phyloP scores from a whole-genome alignment of 2,329 filamentous ascomycete genomes.

The Scytalidium lignicola region DNA sequence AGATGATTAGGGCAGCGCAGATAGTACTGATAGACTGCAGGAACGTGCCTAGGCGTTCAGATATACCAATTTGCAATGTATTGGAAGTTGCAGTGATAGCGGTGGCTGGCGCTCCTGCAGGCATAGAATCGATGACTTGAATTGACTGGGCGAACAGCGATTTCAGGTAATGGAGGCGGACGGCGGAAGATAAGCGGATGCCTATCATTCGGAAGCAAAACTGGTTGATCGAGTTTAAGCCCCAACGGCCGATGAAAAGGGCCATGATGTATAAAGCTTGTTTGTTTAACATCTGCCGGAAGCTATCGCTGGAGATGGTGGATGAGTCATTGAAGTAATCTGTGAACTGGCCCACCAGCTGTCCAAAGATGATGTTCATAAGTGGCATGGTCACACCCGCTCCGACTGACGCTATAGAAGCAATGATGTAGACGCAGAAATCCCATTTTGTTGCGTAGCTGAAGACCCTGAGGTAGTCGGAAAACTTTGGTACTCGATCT shows the following conservation, averaged over 20 bases:
- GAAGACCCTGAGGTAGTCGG: slow-evolving; percentile 32
- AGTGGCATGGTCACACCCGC: slow-evolving; percentile 50
- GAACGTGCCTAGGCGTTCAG: slow-evolving; percentile 54
- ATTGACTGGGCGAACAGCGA: slow-evolving; percentile 60
- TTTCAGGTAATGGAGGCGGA: slow-evolving; percentile 60
- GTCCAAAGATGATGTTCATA: slow-evolving; percentile 53
- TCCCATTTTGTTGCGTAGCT: slow-evolving; percentile 46
- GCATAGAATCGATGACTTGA: slow-evolving; percentile 62
- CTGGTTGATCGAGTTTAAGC: slow-evolving; percentile 33
- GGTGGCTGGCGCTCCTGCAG: slow-evolving; percentile 53
- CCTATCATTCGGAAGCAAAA: slow-evolving; percentile 56
- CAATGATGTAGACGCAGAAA: slow-evolving; percentile 20
- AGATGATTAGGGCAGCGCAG: slow-evolving; percentile 45
- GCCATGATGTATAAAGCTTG: slow-evolving; percentile 56
- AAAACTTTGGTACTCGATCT: neutral
- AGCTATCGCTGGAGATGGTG: slow-evolving; percentile 10
- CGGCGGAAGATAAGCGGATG: slow-evolving; percentile 52
- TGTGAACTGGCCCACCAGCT: slow-evolving; percentile 30
- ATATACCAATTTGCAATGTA: slow-evolving; percentile 56
- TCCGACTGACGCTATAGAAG: slow-evolving; percentile 43
- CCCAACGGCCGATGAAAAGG: slow-evolving; percentile 61
- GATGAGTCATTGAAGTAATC: neutral
- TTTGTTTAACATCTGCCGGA: slow-evolving; percentile 31
- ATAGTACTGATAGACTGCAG: slow-evolving; percentile 51
- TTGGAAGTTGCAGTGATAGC: slow-evolving; percentile 64